Evolutionary conservation across 2,329 filamentous ascomycete species (phyloP), one percentile per base, ranked within the genome.

Genomic region (Phaeomoniella chlamydospora): DNA sequence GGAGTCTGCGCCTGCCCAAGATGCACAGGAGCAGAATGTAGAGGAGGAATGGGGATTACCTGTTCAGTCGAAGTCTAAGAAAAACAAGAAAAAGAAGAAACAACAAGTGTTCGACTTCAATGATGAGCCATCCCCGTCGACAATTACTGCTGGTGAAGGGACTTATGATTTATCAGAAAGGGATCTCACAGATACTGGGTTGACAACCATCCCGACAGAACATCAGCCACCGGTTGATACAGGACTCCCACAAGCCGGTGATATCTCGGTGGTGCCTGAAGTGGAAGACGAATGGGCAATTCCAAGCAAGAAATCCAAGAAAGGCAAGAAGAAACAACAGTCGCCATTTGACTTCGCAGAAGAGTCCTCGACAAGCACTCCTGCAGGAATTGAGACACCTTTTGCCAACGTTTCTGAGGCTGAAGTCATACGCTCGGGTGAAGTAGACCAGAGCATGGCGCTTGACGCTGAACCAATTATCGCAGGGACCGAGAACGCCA

Each of bases 291-390:
- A 40, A 11, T 41, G 36, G 40, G 26, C 10, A n/a, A n/a, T 40
- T 14, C 18, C 42, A 10, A 12, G 18, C n/a, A 43, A 39, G 22
- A 38, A 13, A 10, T 31, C 37, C 2, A 52, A 49, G 38, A 53
- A 49, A 38, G 39, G 40, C 15, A 44, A 44, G 30, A 49, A 50
- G 6, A 53, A 56, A 43, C 57, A 54, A 33, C 42, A 52, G 29
- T 51, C 48, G 9, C n/a, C 30, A 4, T 12, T 33, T 19, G 39
- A 45, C 33, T 13, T 31, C 34, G 33, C 33, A 26, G 22, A 46
- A 39, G 29, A 42, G n/a, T 34, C 14, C 5, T 6, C n/a, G 16
- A n/a, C 32, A 6, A 15, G n/a, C 6, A 34, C 14, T 11, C 32
- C 32, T 4, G 16, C 5, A 5, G 14, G 15, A 5, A 12, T n/a